Conservation (phyloP, 1,284 basidiomycete genomes). For the Fomitiporia mediterranea region DNA sequence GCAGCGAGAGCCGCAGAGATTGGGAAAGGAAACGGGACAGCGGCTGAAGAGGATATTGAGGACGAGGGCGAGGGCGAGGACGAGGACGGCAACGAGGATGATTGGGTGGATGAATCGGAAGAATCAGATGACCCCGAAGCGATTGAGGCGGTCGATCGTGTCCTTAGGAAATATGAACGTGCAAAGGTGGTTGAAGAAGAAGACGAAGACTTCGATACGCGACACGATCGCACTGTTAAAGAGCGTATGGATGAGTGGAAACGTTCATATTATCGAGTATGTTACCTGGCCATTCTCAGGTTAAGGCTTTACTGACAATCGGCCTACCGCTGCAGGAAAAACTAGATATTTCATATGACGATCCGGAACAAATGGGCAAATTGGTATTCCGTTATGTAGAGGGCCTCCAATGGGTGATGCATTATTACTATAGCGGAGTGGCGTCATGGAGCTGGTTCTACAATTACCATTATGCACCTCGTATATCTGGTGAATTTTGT, state of each 20-base stretch:
- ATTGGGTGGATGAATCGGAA: slow-evolving; percentile 45
- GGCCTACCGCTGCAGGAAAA: slow-evolving; percentile 48
- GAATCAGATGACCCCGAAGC: slow-evolving; percentile 53
- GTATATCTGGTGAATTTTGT: slow-evolving; percentile 79
- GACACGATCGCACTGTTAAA: slow-evolving; percentile 67
- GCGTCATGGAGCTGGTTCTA: slow-evolving; percentile 99
- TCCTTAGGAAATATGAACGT: slow-evolving; percentile 84
- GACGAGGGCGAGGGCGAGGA: slow-evolving; percentile 39
- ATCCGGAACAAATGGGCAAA: slow-evolving; percentile 60
- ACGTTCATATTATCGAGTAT: slow-evolving; percentile 80
- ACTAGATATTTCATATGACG: slow-evolving; percentile 72
- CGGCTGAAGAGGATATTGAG: slow-evolving; percentile 19
- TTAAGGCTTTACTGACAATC: not conserved
- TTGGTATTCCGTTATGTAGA: slow-evolving; percentile 84
- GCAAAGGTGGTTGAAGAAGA: slow-evolving; percentile 71
- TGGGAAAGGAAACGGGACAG: slow-evolving; percentile 33
- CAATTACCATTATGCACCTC: slow-evolving; percentile 94
- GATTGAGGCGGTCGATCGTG: slow-evolving; percentile 70
- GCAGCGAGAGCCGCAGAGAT: slow-evolving; percentile 36
- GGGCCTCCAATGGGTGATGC: slow-evolving; percentile 98
- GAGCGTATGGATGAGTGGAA: slow-evolving; percentile 95
- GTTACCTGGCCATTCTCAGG: slow-evolving; percentile 23
- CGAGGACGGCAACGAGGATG: slow-evolving; percentile 44
- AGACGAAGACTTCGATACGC: slow-evolving; percentile 70
- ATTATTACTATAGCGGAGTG: slow-evolving; percentile 97